These are phyloP conservation scores for Clathrospora elynae DNA, from an alignment of 2,329 filamentous ascomycete genomes.

Conservation along the genomic window DNA sequence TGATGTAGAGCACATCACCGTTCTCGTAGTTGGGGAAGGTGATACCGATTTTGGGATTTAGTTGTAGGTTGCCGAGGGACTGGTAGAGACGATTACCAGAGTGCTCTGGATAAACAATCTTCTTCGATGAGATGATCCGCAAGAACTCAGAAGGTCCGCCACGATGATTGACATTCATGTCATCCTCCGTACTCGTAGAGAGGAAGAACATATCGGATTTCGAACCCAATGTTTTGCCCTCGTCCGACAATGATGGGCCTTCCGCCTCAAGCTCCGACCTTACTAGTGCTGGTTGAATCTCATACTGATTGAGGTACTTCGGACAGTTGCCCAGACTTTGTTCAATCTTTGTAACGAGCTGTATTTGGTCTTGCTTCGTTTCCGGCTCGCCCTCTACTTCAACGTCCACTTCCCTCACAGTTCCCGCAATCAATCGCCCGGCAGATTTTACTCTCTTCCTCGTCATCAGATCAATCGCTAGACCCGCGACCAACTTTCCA, in stretches of 20 bases:
- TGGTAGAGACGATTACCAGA: slow-evolving; percentile 86
- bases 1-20: slow-evolving; percentile 74
- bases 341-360: slow-evolving; percentile 70
- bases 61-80: slow-evolving; percentile 75
- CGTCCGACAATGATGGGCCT: slow-evolving; percentile 55
- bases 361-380: slow-evolving; percentile 49
- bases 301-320: slow-evolving; percentile 81
- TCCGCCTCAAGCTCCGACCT: slow-evolving; percentile 59
- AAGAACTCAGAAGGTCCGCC: slow-evolving; percentile 77
- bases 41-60: slow-evolving; percentile 70
- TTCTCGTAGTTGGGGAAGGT: slow-evolving; percentile 75
- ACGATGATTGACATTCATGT: slow-evolving; percentile 85
- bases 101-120: slow-evolving; percentile 79
- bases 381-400: slow-evolving; percentile 29
- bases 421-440: slow-evolving; percentile 70
- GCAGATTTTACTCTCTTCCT: slow-evolving; percentile 75
- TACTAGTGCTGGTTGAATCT: slow-evolving; percentile 61
- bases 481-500: slow-evolving; percentile 63
- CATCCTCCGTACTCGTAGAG: slow-evolving; percentile 64
- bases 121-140: slow-evolving; percentile 65
- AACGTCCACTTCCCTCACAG: slow-evolving; percentile 50
- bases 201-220: slow-evolving; percentile 79
- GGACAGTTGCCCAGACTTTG: slow-evolving; percentile 81
- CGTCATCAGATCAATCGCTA: slow-evolving; percentile 68
- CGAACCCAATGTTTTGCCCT: slow-evolving; percentile 64